Evolutionary conservation across 768 basidiomycete genomes (phyloP).

Genomic region (Trametopsis cervina): DNA sequence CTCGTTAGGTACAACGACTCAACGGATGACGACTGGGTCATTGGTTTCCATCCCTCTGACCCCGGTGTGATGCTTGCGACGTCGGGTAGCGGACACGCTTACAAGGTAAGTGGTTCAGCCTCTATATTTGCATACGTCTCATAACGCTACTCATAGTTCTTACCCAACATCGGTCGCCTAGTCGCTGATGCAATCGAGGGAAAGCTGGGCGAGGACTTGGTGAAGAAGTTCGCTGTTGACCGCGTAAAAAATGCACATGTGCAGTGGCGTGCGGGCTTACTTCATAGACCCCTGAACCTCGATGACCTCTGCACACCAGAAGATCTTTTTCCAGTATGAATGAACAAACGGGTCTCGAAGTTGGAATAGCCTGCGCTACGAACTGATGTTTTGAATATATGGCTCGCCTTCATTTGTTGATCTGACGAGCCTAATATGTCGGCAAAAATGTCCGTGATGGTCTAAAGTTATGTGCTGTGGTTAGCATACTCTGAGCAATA

Average conservation of each 20-base stretch:
- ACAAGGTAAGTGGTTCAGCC: constrained; percentile 46
- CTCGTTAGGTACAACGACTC: constrained; percentile 80
- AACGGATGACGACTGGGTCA: constrained; percentile 82
- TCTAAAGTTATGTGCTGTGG: too few species aligned
- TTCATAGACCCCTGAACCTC: constrained; percentile 35
- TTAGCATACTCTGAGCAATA: too few species aligned
- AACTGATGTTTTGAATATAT: too few species aligned
- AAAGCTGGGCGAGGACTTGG: constrained; percentile 44
- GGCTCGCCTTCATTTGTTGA: too few species aligned
- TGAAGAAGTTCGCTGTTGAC: constrained; percentile 56
- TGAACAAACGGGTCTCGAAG: too few species aligned
- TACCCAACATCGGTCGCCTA: constrained; percentile 76
- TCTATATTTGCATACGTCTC: neutral
- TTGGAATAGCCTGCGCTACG: too few species aligned
- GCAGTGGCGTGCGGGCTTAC: constrained; percentile 3
- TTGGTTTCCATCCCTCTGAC: constrained; percentile 62
- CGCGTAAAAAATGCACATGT: constrained; percentile 24
- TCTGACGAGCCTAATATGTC: too few species aligned
- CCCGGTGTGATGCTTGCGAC: constrained; percentile 72
- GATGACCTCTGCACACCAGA: constrained; percentile 41
- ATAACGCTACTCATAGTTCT: constrained; percentile 46
- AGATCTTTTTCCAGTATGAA: constrained; percentile 37
- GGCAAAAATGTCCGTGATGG: too few species aligned
- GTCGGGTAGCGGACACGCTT: constrained; percentile 83
- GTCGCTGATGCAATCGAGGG: constrained; percentile 69